phyloP scores from a whole-genome alignment of 805 yeast species.

The Candida sphagnicola region DNA sequence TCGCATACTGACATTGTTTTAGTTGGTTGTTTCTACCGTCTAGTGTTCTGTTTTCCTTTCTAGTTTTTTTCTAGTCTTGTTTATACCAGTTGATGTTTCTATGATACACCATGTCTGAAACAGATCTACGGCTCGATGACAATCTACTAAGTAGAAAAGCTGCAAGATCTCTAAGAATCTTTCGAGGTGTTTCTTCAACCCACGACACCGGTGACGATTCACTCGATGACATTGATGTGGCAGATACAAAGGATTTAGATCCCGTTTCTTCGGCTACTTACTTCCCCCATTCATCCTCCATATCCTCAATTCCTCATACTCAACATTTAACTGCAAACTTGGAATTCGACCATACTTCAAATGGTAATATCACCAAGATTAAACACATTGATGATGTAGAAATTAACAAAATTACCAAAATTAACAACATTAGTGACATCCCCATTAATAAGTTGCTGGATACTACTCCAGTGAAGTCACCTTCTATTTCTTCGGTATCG shows the following conservation, averaged over 20 bases:
- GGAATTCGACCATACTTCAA: constrained; percentile 39
- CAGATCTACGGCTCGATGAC: constrained; percentile 2
- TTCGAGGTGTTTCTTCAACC: constrained; percentile 27
- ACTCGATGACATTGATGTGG: background rate
- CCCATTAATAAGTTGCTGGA: background rate
- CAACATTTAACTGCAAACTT: constrained; percentile 49
- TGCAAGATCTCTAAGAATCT: constrained; percentile 52
- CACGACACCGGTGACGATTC: constrained; percentile 11
- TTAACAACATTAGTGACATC: background rate
- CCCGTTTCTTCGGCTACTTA: constrained; percentile 56
- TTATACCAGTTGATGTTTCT: no score
- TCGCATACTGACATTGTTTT: no score
- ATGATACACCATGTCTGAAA: background rate
- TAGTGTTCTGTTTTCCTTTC: no score
- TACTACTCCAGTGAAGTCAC: background rate
- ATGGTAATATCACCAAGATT: constrained; percentile 27
- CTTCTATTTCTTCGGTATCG: background rate
- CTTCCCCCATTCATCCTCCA: constrained; percentile 50
- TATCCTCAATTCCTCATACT: constrained; percentile 9
- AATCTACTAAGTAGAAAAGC: constrained; percentile 49
- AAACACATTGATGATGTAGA: constrained; percentile 5
- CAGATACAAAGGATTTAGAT: constrained; percentile 33
- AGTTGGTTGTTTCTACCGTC: no score
- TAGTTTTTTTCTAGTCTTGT: no score
- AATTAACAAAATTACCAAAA: no score